Evolutionary conservation across 768 basidiomycete species (phyloP).

Genomic region (Trametes cingulata): DNA sequence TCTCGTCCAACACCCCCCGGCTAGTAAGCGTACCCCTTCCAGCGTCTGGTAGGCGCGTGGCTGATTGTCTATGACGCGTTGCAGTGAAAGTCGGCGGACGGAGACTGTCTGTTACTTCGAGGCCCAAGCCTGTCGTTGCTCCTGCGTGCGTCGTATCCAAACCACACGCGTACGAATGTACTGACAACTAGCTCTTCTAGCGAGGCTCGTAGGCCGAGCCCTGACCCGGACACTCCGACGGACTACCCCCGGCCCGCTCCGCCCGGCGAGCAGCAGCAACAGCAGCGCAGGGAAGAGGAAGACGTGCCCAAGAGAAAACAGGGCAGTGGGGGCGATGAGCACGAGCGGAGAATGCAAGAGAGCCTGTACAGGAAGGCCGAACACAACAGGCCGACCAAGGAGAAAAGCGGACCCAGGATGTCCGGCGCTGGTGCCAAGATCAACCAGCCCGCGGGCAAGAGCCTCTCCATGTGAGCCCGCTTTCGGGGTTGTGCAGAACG

Average conservation of each 20-base stretch:
- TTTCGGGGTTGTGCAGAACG: not conserved
- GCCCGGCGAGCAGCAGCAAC: conserved; percentile 21
- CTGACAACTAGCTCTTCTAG: not conserved
- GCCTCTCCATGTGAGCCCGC: conserved; percentile 3
- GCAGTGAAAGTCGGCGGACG: conserved; percentile 28
- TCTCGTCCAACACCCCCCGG: conserved; percentile 23
- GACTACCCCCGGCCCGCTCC: conserved; percentile 26
- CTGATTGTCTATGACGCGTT: not conserved
- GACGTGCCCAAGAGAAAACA: conserved; percentile 25
- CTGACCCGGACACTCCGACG: conserved; percentile 9
- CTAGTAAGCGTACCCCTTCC: conserved; percentile 14
- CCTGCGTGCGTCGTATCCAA: conserved; percentile 10
- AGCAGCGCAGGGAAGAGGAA: conserved; percentile 18
- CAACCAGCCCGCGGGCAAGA: conserved; percentile 22
- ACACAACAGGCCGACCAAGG: conserved; percentile 23
- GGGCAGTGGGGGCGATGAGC: conserved; percentile 25
- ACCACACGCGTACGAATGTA: not conserved
- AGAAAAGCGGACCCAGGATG: conserved; percentile 8
- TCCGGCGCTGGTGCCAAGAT: conserved; percentile 21
- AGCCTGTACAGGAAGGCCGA: conserved; percentile 23
- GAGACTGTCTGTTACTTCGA: conserved; percentile 20
- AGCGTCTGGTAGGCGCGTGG: not conserved
- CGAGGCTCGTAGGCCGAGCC: conserved; percentile 10
- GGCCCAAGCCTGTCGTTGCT: conserved; percentile 13
- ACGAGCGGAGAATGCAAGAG: conserved; percentile 27